phyloP scores from a whole-genome alignment of 176 grass and related monocot species.

The Oryza meyeriana region DNA sequence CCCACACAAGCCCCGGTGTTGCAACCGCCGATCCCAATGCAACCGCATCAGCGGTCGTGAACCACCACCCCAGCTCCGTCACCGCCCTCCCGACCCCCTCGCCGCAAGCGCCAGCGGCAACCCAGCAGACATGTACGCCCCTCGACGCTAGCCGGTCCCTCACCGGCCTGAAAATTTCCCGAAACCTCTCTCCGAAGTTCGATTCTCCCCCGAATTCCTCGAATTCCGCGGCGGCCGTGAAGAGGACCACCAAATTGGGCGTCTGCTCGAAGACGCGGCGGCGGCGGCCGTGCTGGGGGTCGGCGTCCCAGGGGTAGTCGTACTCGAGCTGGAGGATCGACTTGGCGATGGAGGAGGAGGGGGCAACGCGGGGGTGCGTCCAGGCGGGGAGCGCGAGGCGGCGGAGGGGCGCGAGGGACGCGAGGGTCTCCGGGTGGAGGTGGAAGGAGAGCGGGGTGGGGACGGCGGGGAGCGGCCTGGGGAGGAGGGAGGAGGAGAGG shows the following conservation, averaged over 20 bases:
- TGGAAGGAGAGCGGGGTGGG: conserved; percentile 74
- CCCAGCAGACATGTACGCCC: conserved; percentile 57
- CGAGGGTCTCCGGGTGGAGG: conserved; percentile 43
- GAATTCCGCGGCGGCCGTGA: conserved; percentile 38
- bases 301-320: conserved; percentile 60
- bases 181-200: conserved; percentile 20
- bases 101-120: conserved; percentile 15
- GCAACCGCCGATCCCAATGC: conserved; percentile 48
- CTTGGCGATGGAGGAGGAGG: conserved; percentile 49
- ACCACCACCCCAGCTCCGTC: conserved; percentile 53
- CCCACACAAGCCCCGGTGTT: conserved; percentile 43
- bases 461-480: conserved; percentile 35
- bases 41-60: conserved; percentile 42
- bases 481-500: conserved; percentile 61
- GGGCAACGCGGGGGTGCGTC: conserved; percentile 5
- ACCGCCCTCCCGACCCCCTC: conserved; percentile 40
- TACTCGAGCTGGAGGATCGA: conserved; percentile 77
- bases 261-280: conserved; percentile 30
- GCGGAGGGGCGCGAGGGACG: conserved; percentile 42
- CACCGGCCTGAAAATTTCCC: conserved; percentile 29
- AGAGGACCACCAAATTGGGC: conserved; percentile 56
- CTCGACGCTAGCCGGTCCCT: conserved; percentile 44
- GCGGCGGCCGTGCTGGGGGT: conserved; percentile 9
- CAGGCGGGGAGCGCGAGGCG: conserved; percentile 22
- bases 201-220: conserved; percentile 9